Evolutionary conservation across 2,329 filamentous ascomycete genomes (phyloP), one percentile per base, ranked within the genome.

Genomic region (Metarhizium humberi): DNA sequence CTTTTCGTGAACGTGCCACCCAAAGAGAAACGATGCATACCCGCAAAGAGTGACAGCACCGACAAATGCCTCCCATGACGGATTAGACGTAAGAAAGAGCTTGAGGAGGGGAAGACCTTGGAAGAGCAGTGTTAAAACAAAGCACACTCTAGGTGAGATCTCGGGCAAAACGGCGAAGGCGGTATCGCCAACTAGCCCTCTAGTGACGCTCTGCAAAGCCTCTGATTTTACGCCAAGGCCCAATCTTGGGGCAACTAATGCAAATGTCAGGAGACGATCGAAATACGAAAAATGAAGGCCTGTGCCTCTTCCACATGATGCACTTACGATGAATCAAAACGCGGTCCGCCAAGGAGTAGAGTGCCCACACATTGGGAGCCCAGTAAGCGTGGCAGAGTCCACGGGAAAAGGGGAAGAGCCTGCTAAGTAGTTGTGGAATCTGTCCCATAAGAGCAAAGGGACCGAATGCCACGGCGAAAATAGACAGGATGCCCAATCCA

Each of bases 1-100:
- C 72, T 99, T 99, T 68, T 99, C 94, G 65, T 99, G 94, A 8
- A 99, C 94, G 67, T 99, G 94, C 91, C 92, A 99, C 55, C 94
- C 92, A 63, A 97, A 97, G 10, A 99, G 79, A 73, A 99, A 99
- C 0, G 92, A 96, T 0, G 92, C 88, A 67, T 96, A 99, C 56
- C 90, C 94, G 66, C 94, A 97, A 16, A 97, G 82, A 0, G 92
- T 96, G 48, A 96, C 81, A 0, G 90, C 87, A 3, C 90, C 90
- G 46, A 97, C 81, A 67, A 99, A 97, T 55, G 82, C 87, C 59
- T 95, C 88, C 89, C 90, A 96, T 0, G 83, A 90, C 2, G 91
- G 90, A 52, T 82, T 66, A 14, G 53, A 55, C 3, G 56, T 50
- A 14, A 57, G 55, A 73, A 96, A 95, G 43, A 97, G 82, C 70